Evolutionary conservation across 306 rosid species (phyloP).

Genomic region (Gastrolobium villosum): DNA sequence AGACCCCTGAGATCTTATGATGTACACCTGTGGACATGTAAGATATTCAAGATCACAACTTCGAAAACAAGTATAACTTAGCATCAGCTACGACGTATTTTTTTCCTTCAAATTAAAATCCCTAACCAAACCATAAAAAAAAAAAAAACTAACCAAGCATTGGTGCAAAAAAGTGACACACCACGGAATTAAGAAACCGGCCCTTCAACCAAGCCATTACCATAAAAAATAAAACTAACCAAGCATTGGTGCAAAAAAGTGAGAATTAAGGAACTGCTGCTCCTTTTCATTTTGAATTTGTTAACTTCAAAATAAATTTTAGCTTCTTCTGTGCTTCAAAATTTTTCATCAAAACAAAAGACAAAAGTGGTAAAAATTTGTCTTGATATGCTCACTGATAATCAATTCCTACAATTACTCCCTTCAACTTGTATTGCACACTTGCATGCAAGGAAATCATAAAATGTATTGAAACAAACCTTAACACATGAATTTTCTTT

Average conservation of each 20-base stretch:
- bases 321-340: background rate
- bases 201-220: too few relatives aligned
- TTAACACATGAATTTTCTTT: background rate
- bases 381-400: background rate
- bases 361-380: background rate
- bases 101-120: conserved; percentile 34
- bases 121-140: background rate
- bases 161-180: background rate
- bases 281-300: background rate
- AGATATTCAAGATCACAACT: conserved; percentile 27
- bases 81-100: background rate
- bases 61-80: background rate
- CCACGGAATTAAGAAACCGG: background rate
- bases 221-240: background rate
- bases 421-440: background rate
- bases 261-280: background rate
- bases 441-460: background rate
- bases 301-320: background rate
- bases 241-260: background rate
- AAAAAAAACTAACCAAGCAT: background rate
- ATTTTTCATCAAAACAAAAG: background rate
- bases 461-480: background rate
- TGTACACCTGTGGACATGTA: conserved; percentile 60
- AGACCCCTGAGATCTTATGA: conserved; percentile 53
- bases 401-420: conserved; percentile 8